phyloP scores from a whole-genome alignment of 805 yeast genomes.

The Ascoidea asiatica region DNA sequence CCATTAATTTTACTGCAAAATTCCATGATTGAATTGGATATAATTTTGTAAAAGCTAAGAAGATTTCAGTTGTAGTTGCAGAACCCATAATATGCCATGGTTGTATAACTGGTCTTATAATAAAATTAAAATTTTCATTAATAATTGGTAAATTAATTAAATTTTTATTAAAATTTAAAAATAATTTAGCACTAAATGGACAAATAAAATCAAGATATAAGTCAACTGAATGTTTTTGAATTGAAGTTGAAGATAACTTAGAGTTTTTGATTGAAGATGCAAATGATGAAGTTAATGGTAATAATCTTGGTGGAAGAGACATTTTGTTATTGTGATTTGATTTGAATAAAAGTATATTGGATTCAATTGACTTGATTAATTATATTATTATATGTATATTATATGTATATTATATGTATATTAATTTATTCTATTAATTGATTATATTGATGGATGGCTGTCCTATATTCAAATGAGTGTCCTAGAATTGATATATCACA shows the following conservation, averaged over 20 bases:
- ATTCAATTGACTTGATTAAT: too few species aligned
- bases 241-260: neutral
- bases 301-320: conserved; percentile 10
- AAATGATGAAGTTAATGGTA: conserved; percentile 3
- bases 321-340: too few species aligned
- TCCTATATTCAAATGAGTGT: too few species aligned
- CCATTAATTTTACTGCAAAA: conserved; percentile 42
- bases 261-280: neutral
- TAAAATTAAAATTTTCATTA: conserved; percentile 36
- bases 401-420: too few species aligned
- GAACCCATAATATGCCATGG: conserved; percentile 79
- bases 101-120: conserved; percentile 65
- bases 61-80: conserved; percentile 52
- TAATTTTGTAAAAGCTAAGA: conserved; percentile 52
- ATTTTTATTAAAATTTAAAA: conserved; percentile 34
- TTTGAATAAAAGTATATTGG: too few species aligned
- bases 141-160: conserved; percentile 45
- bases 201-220: conserved; percentile 67
- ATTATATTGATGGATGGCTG: too few species aligned
- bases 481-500: too few species aligned
- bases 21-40: conserved; percentile 43
- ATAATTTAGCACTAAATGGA: conserved; percentile 58
- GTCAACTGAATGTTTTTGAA: conserved; percentile 30
- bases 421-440: too few species aligned
- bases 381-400: too few species aligned